Percentiles rank a stretch among this genome's conserved stretches.
phyloP scores from a whole-genome alignment of 768 basidiomycete species.

The Amanita molliuscula region DNA sequence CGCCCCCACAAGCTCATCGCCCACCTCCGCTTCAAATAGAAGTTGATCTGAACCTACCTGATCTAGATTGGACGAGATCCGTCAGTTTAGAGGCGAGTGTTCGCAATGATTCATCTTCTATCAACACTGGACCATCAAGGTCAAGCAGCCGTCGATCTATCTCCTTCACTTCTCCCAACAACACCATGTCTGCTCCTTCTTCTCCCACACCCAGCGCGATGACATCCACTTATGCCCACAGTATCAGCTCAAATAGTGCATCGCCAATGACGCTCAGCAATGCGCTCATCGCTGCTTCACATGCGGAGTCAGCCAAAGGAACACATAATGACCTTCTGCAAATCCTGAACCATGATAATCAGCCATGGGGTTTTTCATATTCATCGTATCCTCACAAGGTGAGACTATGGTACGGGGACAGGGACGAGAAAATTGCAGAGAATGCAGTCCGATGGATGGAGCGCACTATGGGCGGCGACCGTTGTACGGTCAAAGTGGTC shows the following conservation, averaged over 20 bases:
- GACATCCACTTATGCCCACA: constrained; percentile 23
- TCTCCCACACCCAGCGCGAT: constrained; percentile 40
- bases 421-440: constrained; percentile 89
- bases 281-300: constrained; percentile 87
- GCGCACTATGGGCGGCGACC: constrained; percentile 62
- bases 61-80: constrained; percentile 40
- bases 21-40: constrained; percentile 47
- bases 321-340: constrained; percentile 85
- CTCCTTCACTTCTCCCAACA: constrained; percentile 51
- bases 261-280: constrained; percentile 75
- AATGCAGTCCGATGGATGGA: constrained; percentile 92
- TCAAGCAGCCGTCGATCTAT: constrained; percentile 58
- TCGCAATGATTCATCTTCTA: constrained; percentile 7
- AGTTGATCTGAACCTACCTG: constrained; percentile 43
- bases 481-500: constrained; percentile 73
- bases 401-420: constrained; percentile 88
- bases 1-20: constrained; percentile 45
- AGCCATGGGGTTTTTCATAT: constrained; percentile 89
- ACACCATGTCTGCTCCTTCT: constrained; percentile 32
- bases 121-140: constrained; percentile 27
- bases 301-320: constrained; percentile 88
- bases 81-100: constrained; percentile 12
- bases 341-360: constrained; percentile 84
- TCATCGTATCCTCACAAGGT: constrained; percentile 64
- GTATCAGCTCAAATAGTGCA: constrained; percentile 22